Evolutionary conservation across 2,329 filamentous ascomycete genomes (phyloP).

Genomic region (Dissoconium aciculare): DNA sequence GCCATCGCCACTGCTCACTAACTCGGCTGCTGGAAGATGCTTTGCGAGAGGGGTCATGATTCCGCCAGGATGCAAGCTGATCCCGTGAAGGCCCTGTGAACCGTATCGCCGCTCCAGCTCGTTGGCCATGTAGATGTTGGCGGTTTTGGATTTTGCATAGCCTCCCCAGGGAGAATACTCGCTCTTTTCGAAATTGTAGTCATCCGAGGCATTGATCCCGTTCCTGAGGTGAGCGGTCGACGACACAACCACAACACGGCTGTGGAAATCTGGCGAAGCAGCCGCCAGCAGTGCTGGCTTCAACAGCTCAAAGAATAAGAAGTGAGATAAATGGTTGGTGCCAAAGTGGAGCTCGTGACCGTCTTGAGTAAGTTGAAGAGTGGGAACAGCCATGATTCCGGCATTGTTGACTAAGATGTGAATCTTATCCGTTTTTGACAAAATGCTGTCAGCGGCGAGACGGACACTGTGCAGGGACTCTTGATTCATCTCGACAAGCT

Average conservation of each 20-base stretch:
- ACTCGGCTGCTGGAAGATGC: slow-evolving; percentile 9
- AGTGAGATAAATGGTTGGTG: slow-evolving; percentile 36
- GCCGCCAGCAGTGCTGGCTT: slow-evolving; percentile 30
- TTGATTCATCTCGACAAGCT: no score
- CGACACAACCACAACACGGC: slow-evolving; percentile 34
- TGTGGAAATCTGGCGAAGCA: slow-evolving; percentile 27
- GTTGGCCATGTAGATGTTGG: slow-evolving; percentile 38
- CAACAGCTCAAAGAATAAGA: slow-evolving; percentile 39
- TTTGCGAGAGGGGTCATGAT: slow-evolving; percentile 21
- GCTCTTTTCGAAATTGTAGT: slow-evolving; percentile 21
- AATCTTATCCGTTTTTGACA: no score
- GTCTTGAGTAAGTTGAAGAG: slow-evolving; percentile 26
- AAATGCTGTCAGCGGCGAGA: no score
- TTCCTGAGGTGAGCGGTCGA: slow-evolving; percentile 30
- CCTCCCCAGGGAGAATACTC: slow-evolving; percentile 25
- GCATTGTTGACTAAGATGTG: slow-evolving; percentile 16
- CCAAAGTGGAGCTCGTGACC: slow-evolving; percentile 36
- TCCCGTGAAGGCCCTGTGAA: slow-evolving; percentile 30
- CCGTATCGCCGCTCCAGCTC: slow-evolving; percentile 36
- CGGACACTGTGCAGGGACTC: no score
- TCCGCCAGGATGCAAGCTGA: slow-evolving; percentile 33
- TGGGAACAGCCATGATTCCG: slow-evolving; percentile 29
- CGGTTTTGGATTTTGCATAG: slow-evolving; percentile 38
- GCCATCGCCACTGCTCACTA: slow-evolving; percentile 10
- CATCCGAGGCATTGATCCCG: slow-evolving; percentile 26